Evolutionary conservation across 495 filamentous ascomycete species (phyloP), one percentile per base, ranked within the genome.

Genomic region (Aspergillus hancockii): DNA sequence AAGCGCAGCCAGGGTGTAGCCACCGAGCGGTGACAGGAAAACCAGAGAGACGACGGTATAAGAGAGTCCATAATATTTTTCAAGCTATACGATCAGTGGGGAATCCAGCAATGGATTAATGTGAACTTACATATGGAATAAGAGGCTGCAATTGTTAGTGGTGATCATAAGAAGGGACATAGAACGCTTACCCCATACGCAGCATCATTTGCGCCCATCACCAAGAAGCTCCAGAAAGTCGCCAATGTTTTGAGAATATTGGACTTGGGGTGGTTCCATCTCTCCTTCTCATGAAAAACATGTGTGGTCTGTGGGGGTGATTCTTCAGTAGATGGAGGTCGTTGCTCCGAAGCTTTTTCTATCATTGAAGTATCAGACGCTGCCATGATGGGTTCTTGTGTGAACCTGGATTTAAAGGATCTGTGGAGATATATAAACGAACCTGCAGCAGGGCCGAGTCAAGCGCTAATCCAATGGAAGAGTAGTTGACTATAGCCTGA

Each of bases 141-240:
- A 90, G 72, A 61, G 88, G 81, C 83, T 87, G 28, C 46, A 5
- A 54, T 32, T 61, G 46, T 56, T 25, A 54, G 23, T 23, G 25
- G 32, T 3, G 1, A 16, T 60, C 31, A 4, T 23, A 62, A 14
- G 19, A 52, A 19, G 67, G 40, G 45, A 47, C 21, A 21, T 31
- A 21, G 36, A 6, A 50, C 25, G 71, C 85, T 77, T 75, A 90
- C 89, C 52, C 90, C 90, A 61, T 88, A 88, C 3, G 88, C 88
- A 28, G 86, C 89, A 75, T 96, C 91, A 68, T 90, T 93, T 65
- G 84, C 80, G 9, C 91, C 91, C 83, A 93, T 86, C 4, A 90
- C 81, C n/a, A 90, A 74, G 64, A 96, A 93, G 50, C 74, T 77
- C 77, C 83, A 90, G 62, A 90, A 85, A 18, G 87, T 85, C 3